Conservation (phyloP, 2,329 filamentous ascomycete species). For the Malbranchea zuffiana region DNA sequence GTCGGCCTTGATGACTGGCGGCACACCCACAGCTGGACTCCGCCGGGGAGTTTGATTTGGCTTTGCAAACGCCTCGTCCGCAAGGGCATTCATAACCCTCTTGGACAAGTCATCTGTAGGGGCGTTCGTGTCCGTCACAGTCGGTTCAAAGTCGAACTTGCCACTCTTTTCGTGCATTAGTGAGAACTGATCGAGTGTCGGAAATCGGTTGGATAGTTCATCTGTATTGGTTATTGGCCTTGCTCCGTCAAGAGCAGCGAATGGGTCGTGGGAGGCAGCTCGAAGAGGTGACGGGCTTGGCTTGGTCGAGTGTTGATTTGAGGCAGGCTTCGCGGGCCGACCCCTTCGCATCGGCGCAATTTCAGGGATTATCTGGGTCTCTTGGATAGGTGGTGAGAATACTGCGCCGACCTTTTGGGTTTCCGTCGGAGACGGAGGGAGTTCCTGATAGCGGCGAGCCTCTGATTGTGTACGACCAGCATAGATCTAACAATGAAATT, state of each 20-base stretch:
- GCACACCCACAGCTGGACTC: conserved; percentile 21
- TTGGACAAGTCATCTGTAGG: conserved; percentile 48
- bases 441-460: conserved; percentile 47
- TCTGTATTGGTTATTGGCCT: conserved; percentile 49
- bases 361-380: conserved; percentile 67
- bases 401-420: conserved; percentile 64
- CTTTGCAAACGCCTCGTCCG: conserved; percentile 69
- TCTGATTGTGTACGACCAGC: conserved; percentile 54
- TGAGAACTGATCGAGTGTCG: conserved; percentile 85
- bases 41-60: conserved; percentile 26
- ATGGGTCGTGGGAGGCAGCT: conserved; percentile 66
- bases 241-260: conserved; percentile 73
- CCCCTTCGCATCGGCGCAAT: conserved; percentile 91
- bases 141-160: conserved; percentile 70
- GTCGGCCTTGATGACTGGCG: conserved; percentile 19
- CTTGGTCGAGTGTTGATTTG: conserved; percentile 41
- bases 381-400: conserved; percentile 62
- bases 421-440: conserved; percentile 47
- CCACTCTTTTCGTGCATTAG: conserved; percentile 72
- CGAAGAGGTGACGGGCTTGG: conserved; percentile 59
- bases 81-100: conserved; percentile 62
- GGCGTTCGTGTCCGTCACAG: conserved; percentile 35
- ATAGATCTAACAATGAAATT: conserved; percentile 51
- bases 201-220: conserved; percentile 75
- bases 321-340: conserved; percentile 49